Conservation (phyloP, 345 rosid species). For the Schrenkiella parvula region DNA sequence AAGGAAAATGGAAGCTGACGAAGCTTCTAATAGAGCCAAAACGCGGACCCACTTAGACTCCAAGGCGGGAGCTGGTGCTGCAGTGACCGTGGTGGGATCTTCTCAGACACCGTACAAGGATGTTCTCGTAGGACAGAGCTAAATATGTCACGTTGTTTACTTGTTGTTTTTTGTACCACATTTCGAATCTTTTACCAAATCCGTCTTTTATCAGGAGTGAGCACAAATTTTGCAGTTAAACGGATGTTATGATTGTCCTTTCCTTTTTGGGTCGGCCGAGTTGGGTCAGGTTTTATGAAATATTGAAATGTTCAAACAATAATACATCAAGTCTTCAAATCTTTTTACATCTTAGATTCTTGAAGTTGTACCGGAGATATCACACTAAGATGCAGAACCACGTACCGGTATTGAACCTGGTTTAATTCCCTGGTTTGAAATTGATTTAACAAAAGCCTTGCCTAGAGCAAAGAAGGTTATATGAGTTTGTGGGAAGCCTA, state of each 20-base stretch:
- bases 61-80: background rate
- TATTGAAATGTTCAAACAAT: background rate
- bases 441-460: background rate
- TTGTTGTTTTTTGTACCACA: conserved; percentile 13
- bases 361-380: background rate
- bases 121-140: conserved; percentile 37
- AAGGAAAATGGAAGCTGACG: conserved; percentile 30
- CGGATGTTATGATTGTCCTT: background rate
- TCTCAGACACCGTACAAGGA: conserved; percentile 51
- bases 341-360: background rate
- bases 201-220: background rate
- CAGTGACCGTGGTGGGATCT: conserved; percentile 1
- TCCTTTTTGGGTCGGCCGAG: background rate
- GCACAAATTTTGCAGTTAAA: background rate
- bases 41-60: background rate
- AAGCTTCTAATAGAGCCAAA: conserved; percentile 21
- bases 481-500: background rate
- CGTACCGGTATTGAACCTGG: background rate
- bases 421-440: background rate
- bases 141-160: background rate
- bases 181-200: background rate
- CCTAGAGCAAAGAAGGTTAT: background rate
- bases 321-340: conserved; percentile 1
- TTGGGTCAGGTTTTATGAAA: background rate
- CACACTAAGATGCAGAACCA: background rate